These are phyloP conservation scores for Stagonosporopsis vannaccii DNA, from an alignment of 2,329 filamentous ascomycete species.

Conservation along the genomic window DNA sequence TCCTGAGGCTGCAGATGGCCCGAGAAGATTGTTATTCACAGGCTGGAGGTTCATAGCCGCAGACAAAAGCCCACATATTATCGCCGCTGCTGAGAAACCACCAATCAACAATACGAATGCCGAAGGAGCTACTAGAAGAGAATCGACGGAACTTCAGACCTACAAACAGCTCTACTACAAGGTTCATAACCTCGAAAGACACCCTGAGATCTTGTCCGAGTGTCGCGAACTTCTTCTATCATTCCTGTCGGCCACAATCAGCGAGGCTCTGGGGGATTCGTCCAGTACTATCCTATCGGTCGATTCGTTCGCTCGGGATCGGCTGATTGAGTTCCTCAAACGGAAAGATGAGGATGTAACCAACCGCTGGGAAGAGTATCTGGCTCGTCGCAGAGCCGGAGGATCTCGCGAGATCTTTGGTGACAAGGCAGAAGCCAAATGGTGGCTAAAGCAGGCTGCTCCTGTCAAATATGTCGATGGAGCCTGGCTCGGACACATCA, in stretches of 20 bases:
- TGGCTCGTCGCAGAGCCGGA: slow-evolving; percentile 45
- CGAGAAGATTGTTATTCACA: slow-evolving; percentile 13
- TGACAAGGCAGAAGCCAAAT: slow-evolving; percentile 47
- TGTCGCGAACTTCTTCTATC: slow-evolving; percentile 45
- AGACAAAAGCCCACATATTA: neutral
- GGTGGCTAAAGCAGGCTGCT: slow-evolving; percentile 52
- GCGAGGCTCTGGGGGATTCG: slow-evolving; percentile 22
- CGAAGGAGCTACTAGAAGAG: neutral
- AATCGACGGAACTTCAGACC: slow-evolving; percentile 15
- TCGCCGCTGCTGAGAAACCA: slow-evolving; percentile 1
- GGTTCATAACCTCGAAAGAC: slow-evolving; percentile 52
- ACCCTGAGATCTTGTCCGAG: slow-evolving; percentile 45
- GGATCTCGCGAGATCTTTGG: slow-evolving; percentile 48
- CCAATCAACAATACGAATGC: neutral
- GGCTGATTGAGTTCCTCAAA: slow-evolving; percentile 39
- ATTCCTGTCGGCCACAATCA: slow-evolving; percentile 47
- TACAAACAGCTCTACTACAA: slow-evolving; percentile 51
- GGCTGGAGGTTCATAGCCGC: slow-evolving; percentile 5
- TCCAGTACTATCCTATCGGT: slow-evolving; percentile 43
- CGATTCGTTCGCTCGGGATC: slow-evolving; percentile 37
- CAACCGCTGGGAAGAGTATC: slow-evolving; percentile 46
- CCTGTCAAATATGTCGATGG: slow-evolving; percentile 59
- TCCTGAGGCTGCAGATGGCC: slow-evolving; percentile 22
- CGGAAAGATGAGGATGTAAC: slow-evolving; percentile 42
- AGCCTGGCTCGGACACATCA: slow-evolving; percentile 57